phyloP scores from a whole-genome alignment of 73 alveolate genomes.

The Tetrahymena borealis region DNA sequence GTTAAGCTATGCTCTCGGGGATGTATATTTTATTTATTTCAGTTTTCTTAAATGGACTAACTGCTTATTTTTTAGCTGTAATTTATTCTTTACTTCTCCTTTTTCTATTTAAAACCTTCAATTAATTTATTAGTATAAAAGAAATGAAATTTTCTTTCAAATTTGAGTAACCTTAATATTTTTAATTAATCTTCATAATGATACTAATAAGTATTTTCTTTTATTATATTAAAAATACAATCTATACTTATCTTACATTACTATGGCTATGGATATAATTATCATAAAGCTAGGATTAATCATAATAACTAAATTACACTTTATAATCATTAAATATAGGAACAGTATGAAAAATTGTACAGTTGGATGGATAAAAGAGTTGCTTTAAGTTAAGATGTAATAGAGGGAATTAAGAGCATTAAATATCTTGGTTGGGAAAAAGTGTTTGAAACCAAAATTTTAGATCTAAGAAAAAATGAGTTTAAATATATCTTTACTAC shows the following conservation, averaged over 20 bases:
- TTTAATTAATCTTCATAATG: too few relatives aligned
- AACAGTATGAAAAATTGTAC: conserved; percentile 3
- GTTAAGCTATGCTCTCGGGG: conserved; percentile 26
- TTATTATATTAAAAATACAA: too few relatives aligned
- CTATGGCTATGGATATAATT: too few relatives aligned
- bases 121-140: neutral
- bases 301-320: too few relatives aligned
- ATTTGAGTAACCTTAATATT: too few relatives aligned
- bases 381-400: conserved; percentile 29
- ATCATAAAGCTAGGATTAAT: too few relatives aligned
- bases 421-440: conserved; percentile 35
- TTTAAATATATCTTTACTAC: neutral
- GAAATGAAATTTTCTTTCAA: neutral
- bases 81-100: neutral
- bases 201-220: too few relatives aligned
- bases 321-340: neutral
- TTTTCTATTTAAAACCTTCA: conserved; percentile 1
- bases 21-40: neutral
- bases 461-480: conserved; percentile 23
- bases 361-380: conserved; percentile 24
- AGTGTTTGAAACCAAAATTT: conserved; percentile 20
- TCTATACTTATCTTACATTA: too few relatives aligned
- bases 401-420: conserved; percentile 36
- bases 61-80: neutral
- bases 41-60: neutral